Evolutionary conservation across 2,329 filamentous ascomycete species (phyloP).

Genomic region (Zasmidium cellare): DNA sequence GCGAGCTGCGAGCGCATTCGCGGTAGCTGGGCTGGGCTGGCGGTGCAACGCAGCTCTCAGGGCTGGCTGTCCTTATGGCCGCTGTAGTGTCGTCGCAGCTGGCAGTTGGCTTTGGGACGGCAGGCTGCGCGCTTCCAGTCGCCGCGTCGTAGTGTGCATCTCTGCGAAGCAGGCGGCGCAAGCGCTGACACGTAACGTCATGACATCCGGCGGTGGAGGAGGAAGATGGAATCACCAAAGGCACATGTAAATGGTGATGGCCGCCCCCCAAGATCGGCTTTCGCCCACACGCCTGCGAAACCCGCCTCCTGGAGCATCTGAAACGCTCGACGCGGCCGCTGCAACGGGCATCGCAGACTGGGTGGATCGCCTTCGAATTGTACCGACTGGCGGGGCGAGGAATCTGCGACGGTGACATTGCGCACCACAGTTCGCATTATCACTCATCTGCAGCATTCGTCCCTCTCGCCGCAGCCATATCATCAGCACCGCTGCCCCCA

Average conservation of each 20-base stretch:
- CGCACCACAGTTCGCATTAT: no score
- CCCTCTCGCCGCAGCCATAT: no score
- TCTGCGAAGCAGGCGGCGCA: background rate
- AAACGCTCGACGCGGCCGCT: background rate
- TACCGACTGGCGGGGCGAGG: background rate
- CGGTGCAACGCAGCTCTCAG: background rate
- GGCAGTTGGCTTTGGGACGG: no score
- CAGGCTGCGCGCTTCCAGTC: no score
- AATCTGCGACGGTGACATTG: background rate
- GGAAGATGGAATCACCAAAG: no score
- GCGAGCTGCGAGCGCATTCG: background rate
- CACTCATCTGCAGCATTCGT: background rate
- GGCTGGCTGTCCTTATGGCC: background rate
- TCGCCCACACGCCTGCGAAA: background rate
- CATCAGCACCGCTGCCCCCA: background rate
- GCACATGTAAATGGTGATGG: background rate
- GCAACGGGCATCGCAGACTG: background rate
- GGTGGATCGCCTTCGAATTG: background rate
- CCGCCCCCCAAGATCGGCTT: background rate
- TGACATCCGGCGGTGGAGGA: background rate
- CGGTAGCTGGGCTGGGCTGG: background rate
- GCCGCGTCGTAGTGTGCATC: no score
- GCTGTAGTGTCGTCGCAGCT: no score
- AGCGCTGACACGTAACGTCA: background rate
- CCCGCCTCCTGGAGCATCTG: background rate